Base-by-base conservation (phyloP, 75 land plant species). In the Azolla pinnata region DNA sequence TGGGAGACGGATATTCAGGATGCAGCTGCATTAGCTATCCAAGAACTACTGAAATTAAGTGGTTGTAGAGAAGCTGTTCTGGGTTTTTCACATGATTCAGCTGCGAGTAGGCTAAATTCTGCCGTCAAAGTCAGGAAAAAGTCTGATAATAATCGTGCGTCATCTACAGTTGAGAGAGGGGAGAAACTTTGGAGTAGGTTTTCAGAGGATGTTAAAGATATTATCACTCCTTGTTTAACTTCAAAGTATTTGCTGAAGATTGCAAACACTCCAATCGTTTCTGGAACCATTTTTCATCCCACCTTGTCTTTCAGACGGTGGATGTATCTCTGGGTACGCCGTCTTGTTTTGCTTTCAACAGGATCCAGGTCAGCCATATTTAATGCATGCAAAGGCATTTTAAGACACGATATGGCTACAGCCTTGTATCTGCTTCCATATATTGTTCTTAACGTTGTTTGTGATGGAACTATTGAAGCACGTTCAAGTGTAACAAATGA, bases 11-110 rank as follows among this genome's bases (percentile, higher is more conserved):
- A 75, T 50, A 68, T 95, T 24, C 99, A 95, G 68, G 99, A 95
- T 61, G 79, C 91, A 26, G 99, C 99, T 59, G 99, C 99, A 34
- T 64, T 95, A 53, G 99, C 99, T 27, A 95, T 95, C 59, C 99
- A 95, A 55, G 99, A 95, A 58, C 81, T 95, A 30, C 66, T 95
- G 57, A 90, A 95, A 50, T 67, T 83, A 64, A 81, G 80, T 35
- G 95, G 95, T 50, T 93, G 98, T 79, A 83, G 82, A 59, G 98
- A 83, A 64, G 83, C 90, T 33, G 59, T 79, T 2, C 70, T 73
- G 74, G 83, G 79, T 18, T 72, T 57, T 56, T 55, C 48, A 56
- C 30, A 26, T 16, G 20, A 50, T 20, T 61, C 67, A 54, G 40
- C 61, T 18, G 44, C 33, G 1, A 60, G 34, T 24, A 29, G 4